Base-by-base conservation (phyloP, 495 filamentous ascomycete genomes). In the Penicillium egyptiacum region DNA sequence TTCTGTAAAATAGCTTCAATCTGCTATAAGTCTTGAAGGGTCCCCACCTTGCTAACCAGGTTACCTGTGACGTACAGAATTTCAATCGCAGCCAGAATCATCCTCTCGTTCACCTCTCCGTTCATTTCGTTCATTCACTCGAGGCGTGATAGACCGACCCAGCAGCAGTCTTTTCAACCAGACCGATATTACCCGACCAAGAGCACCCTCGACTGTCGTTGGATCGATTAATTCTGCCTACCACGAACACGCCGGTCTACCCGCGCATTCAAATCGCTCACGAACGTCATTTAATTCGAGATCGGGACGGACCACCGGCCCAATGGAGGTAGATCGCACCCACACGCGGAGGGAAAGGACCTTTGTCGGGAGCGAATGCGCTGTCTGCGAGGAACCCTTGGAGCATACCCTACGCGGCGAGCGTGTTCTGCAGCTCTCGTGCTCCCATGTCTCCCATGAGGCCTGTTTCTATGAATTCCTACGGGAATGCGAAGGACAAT, bases 401-500 rank as follows among this genome's bases (percentile, higher is more conserved):
- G 94, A 99, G 68, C 94, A 99, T 67, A 99, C 92, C 12, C 79
- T 99, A 40, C 89, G 91, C 14, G 95, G 95, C 49, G 94, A 99
- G 74, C 86, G 91, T 55, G 90, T 99, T 50, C 80, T 99, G 52
- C 95, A 98, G 68, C 93, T 99, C 65, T 96, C 94, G 25, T 99
- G 94, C 72, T 81, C 85, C 11, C 94, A 99, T 70, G 95, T 99
- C 33, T 90, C 93, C 16, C 94, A 99, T 67, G 94, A 98, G 70
- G 95, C 95, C 19, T 99, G 94, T 74, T 99, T 99, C 71, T 99
- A 98, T 73, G 95, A 99, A 74, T 97, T 92, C 66, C 94, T 99
- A 62, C 89, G 91, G 58, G 93, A 96, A 70, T 89, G 90, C 58
- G 95, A 99, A 60, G 91, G 90, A 40, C 92, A 99, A 64, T 92